These are phyloP conservation scores for Fusarium pseudonygamai DNA, from an alignment of 2,329 filamentous ascomycete species.

Conservation along the genomic window DNA sequence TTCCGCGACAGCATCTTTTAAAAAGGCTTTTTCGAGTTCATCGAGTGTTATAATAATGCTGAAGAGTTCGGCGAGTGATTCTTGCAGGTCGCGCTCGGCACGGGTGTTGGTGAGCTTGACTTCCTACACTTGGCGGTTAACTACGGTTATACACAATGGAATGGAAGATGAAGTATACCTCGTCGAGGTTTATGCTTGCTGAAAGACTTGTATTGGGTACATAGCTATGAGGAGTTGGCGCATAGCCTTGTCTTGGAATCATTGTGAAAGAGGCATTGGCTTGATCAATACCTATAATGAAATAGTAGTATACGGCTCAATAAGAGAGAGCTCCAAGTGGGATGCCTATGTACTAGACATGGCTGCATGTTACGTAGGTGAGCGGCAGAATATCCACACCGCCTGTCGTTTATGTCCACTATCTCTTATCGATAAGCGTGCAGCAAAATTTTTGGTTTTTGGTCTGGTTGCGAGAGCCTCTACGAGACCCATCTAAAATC, in stretches of 20 bases:
- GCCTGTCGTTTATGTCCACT: conserved; percentile 35
- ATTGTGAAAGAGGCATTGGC: conserved; percentile 53
- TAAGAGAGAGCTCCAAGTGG: conserved; percentile 31
- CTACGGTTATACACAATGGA: background rate
- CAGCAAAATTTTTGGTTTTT: conserved; percentile 51
- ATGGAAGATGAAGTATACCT: conserved; percentile 63
- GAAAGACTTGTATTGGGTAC: conserved; percentile 84
- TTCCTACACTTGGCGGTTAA: conserved; percentile 68
- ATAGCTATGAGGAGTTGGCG: conserved; percentile 90
- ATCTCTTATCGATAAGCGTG: conserved; percentile 50
- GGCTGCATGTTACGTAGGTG: conserved; percentile 40
- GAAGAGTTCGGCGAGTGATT: conserved; percentile 96
- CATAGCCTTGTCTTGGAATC: conserved; percentile 76
- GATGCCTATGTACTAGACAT: conserved; percentile 29
- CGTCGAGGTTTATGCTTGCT: conserved; percentile 92
- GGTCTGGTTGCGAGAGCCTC: conserved; percentile 34
- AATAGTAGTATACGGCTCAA: background rate
- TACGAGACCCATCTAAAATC: conserved; percentile 25
- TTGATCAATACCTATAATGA: background rate
- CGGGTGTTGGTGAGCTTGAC: conserved; percentile 89
- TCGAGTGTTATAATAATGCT: conserved; percentile 97
- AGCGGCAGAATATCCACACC: conserved; percentile 50
- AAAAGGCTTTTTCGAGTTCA: conserved; percentile 93
- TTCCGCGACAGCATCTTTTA: conserved; percentile 94
- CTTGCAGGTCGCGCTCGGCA: conserved; percentile 90